Percentiles rank a stretch among this genome's conserved stretches.
These are phyloP conservation scores for Alternaria rosae DNA, from an alignment of 2,329 filamentous ascomycete genomes.

Conservation along the genomic window DNA sequence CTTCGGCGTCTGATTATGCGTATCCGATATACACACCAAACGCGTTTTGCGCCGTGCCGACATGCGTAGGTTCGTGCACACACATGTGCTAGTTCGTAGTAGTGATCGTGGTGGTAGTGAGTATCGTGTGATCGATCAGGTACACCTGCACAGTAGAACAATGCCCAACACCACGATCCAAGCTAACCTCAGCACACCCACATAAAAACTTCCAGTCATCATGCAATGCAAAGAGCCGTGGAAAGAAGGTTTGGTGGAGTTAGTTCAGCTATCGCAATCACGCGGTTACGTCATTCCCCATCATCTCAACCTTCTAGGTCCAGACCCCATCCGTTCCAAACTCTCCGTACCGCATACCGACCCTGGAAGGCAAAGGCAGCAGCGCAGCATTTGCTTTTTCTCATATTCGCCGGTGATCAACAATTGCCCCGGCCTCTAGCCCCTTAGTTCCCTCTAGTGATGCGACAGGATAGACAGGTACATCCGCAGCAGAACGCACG, in stretches of 20 bases:
- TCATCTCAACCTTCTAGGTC: neutral
- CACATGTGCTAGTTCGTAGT: neutral
- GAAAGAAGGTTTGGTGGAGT: neutral
- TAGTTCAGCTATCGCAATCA: neutral
- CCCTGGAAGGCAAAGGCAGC: neutral
- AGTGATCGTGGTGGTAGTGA: neutral
- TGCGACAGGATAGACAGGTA: neutral
- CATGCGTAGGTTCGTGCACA: neutral
- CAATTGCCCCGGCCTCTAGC: neutral
- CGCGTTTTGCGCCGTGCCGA: slow-evolving; percentile 56
- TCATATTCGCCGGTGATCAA: neutral
- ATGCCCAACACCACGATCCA: neutral
- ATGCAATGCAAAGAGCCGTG: neutral
- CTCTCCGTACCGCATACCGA: neutral
- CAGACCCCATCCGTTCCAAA: neutral
- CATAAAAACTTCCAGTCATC: neutral
- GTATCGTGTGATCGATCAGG: neutral
- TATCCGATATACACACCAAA: slow-evolving; percentile 79
- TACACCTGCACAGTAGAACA: neutral
- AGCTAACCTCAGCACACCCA: neutral
- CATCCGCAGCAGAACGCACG: neutral
- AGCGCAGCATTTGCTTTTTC: neutral
- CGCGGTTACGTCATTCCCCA: neutral
- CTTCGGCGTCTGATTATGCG: slow-evolving; percentile 70
- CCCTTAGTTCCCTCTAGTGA: neutral